Evolutionary conservation across 305 asterid genomes (phyloP), one percentile per base, ranked within the genome.

Genomic region (Rubia balearica): DNA sequence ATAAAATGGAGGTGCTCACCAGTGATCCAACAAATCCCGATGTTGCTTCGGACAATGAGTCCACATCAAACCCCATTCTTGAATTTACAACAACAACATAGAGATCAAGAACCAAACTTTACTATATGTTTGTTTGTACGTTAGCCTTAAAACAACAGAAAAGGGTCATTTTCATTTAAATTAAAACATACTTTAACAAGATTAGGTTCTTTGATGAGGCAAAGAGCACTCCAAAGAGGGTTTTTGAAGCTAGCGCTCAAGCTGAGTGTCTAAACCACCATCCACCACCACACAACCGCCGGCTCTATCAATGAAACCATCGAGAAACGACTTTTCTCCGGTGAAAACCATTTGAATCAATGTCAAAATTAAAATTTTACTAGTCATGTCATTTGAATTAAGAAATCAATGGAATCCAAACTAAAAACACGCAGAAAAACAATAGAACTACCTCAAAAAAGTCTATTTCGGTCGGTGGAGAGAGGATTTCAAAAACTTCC

Each of bases 1-100:
- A 92, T 80, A 92, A 63, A 64, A 92, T 71, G 75, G 98, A 87
- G 79, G 96, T 92, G 83, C 98, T 92, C 33, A 88, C 85, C 77
- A 92, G 86, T 64, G 98, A 76, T 72, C 98, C 98, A 71, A 92
- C 80, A 61, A 96, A 96, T 65, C 98, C 96, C 9, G 98, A 85
- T 7, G 96, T 81, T 65, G 98, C 98, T 81, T 92, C 98, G 68
- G 84, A 90, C 66, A 88, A 8, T 9, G 96, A 87, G 67, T 92
- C 98, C 91, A 92, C 80, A 69, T 66, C 83, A 13, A 76, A 36
- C 27, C 70, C 81, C 82, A 80, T 80, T 14, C 60, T n/a, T 53
- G n/a, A 53, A 5, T 10, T 57, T 21, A 45, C 53, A 30, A 2
- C 36, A 30, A 30, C 17, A 12, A 48, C 73, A 8, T 56, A 41